phyloP scores from a whole-genome alignment of 2,329 filamentous ascomycete genomes.

The Scolecobasidium constrictum region DNA sequence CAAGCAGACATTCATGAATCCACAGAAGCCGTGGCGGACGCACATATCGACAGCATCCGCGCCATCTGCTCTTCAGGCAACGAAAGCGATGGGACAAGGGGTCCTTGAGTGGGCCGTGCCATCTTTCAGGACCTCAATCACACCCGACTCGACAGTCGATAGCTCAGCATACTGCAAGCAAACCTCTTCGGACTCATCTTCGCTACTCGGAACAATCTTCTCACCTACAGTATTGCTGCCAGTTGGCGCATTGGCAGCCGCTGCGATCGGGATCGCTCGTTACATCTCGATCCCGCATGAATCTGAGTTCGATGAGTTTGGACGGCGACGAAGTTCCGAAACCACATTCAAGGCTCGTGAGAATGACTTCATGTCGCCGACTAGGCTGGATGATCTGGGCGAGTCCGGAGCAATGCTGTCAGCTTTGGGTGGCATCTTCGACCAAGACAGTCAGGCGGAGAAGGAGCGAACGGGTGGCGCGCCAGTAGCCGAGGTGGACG shows the following conservation, averaged over 20 bases:
- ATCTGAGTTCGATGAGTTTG: not conserved
- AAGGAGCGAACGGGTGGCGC: conserved; percentile 6
- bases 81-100: conserved; percentile 1
- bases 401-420: conserved; percentile 13
- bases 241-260: not conserved
- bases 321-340: no score
- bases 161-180: not conserved
- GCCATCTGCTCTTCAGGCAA: not conserved
- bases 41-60: not conserved
- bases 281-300: not conserved
- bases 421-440: conserved; percentile 11
- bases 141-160: not conserved
- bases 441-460: conserved; percentile 2
- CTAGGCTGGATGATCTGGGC: conserved; percentile 8
- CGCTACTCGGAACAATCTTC: not conserved
- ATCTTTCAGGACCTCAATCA: not conserved
- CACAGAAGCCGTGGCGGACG: not conserved
- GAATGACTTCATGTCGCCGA: not conserved
- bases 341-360: not conserved
- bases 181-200: not conserved
- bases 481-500: conserved; percentile 11
- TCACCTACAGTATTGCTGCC: not conserved
- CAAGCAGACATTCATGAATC: not conserved
- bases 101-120: not conserved
- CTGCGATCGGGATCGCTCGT: not conserved